Evolutionary conservation across 441 rosid genomes (phyloP).

Genomic region (Populus hybrid): DNA sequence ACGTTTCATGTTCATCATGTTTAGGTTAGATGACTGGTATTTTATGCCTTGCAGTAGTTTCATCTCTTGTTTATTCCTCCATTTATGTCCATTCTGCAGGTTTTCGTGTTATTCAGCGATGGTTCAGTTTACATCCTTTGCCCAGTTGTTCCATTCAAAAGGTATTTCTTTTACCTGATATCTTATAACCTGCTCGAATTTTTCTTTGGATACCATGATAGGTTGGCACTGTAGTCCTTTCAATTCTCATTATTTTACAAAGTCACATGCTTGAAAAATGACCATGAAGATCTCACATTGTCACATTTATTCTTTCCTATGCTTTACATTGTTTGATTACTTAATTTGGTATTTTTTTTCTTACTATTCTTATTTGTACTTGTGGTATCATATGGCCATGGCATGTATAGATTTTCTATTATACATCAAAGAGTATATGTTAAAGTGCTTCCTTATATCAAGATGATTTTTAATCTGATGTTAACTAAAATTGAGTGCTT

Average conservation of each 20-base stretch:
- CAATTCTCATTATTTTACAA: neutral
- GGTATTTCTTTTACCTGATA: constrained; percentile 39
- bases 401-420: neutral
- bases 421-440: neutral
- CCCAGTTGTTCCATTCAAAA: constrained; percentile 91
- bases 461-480: constrained; percentile 17
- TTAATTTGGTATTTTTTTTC: neutral
- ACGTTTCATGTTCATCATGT: neutral
- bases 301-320: neutral
- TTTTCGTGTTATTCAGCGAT: constrained; percentile 72
- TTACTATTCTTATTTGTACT: neutral
- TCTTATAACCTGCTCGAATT: neutral
- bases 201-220: constrained; percentile 6
- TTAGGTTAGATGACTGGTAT: neutral
- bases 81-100: constrained; percentile 46
- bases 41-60: constrained; percentile 2
- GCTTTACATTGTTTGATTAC: neutral
- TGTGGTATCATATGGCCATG: neutral
- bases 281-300: neutral
- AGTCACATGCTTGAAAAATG: neutral
- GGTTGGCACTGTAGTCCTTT: constrained; percentile 8
- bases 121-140: constrained; percentile 85
- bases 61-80: neutral
- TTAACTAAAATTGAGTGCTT: constrained; percentile 20
- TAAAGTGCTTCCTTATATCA: neutral